Evolutionary conservation across 2,329 filamentous ascomycete species (phyloP).

Genomic region (Zopfia rhizophila): DNA sequence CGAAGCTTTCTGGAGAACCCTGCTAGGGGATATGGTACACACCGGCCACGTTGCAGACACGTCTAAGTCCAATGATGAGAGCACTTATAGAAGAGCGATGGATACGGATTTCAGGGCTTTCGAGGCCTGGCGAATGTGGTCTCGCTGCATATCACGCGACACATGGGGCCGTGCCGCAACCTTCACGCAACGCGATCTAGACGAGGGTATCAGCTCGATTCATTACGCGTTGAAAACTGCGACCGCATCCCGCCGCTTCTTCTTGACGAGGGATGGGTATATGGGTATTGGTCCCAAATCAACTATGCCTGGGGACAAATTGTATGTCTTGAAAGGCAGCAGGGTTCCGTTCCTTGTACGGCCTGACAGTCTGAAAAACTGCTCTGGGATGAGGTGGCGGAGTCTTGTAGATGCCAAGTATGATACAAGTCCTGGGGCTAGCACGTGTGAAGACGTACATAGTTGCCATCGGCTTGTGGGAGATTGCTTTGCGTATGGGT

Average conservation of each 20-base stretch:
- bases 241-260: constrained; percentile 31
- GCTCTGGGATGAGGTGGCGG: constrained; percentile 1
- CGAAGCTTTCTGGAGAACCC: constrained; percentile 30
- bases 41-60: constrained; percentile 2
- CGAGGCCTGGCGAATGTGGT: constrained; percentile 30
- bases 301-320: constrained; percentile 21
- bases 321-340: constrained; percentile 26
- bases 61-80: background rate
- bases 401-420: background rate
- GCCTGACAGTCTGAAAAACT: constrained; percentile 3
- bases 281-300: constrained; percentile 32
- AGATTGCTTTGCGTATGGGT: constrained; percentile 30
- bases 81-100: constrained; percentile 22
- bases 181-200: constrained; percentile 29
- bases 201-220: constrained; percentile 28
- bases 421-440: background rate
- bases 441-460: constrained; percentile 3
- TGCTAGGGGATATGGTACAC: constrained; percentile 25
- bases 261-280: constrained; percentile 28
- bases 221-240: constrained; percentile 29
- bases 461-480: constrained; percentile 21
- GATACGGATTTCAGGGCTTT: constrained; percentile 22
- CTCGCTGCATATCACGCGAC: constrained; percentile 33
- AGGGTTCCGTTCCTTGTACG: constrained; percentile 30
- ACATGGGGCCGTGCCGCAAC: constrained; percentile 22